Evolutionary conservation across 805 yeast genomes (phyloP), one percentile per base, ranked within the genome.

Genomic region (Allodekkera sacchari): DNA sequence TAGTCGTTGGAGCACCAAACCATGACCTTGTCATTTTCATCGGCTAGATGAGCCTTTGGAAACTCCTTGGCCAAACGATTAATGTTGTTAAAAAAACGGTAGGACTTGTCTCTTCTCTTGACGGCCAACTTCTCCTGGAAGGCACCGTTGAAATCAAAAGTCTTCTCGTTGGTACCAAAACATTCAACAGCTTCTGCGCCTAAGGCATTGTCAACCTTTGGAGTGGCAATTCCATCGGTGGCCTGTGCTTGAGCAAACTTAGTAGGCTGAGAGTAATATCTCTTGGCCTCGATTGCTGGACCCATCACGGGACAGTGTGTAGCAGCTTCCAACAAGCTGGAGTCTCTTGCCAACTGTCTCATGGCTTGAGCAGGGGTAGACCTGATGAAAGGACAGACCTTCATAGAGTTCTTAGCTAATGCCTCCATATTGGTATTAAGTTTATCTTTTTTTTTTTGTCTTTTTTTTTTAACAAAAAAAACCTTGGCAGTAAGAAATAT

Each of bases 1-100:
- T 92, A 92, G 59, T 92, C 99, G 57, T 92, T 92, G 25, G 98
- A 88, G 53, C 99, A 92, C 99, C 99, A 92, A 36, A 92, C 98
- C 32, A 95, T 87, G 37, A 92, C 98, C 53, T 83, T 83, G 49
- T 85, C 94, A 11, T 64, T 64, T 50, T 79, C 84, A 22, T 52
- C 39, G 36, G 77, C 69, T 43, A 92, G 74, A 53, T 92, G 98
- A 22, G 98, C 98, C 49, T 65, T 65, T 27, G 99, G 99, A 53
- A 85, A 92, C 54, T 89, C 95, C 38, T 76, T 68, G 29, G 97
- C 97, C 47, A 92, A 68, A 46, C 99, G 78, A 67, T 92, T 92
- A 65, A 92, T 87, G 68, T 92, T 92, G 73, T 92, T 92, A 71
- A 92, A 92, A 59, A 73, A 89, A 48, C 99, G 80, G 62, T 92